A percentile compares a stretch with the other conserved stretches of the same genome.
Conservation (phyloP, 306 rosid species). For the Ormosia emarginata region DNA sequence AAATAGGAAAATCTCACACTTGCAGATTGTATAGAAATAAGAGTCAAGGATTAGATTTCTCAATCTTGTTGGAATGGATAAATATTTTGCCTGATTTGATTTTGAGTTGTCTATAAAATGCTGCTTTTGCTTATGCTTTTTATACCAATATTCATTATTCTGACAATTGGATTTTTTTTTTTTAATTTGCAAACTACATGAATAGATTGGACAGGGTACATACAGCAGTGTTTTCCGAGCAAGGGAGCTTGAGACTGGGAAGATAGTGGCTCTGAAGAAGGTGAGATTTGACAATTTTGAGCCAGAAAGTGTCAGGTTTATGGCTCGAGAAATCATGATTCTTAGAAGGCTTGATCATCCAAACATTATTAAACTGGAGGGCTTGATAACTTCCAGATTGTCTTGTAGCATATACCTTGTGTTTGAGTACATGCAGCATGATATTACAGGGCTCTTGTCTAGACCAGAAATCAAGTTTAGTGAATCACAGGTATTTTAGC, state of each 20-base stretch:
- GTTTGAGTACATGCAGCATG: conserved; percentile 98
- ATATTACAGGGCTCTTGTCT: conserved; percentile 89
- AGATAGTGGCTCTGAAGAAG: conserved; percentile 93
- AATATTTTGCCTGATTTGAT: not conserved
- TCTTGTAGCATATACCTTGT: conserved; percentile 93
- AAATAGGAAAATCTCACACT: not conserved
- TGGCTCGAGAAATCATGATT: conserved; percentile 93
- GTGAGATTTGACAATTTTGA: conserved; percentile 96
- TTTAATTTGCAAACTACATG: not conserved
- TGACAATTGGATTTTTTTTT: not conserved
- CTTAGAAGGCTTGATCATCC: conserved; percentile 97
- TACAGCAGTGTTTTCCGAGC: conserved; percentile 96
- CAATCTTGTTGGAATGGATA: not conserved
- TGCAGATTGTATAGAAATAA: not conserved
- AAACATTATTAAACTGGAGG: conserved; percentile 79
- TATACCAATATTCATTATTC: not conserved
- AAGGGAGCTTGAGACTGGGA: conserved; percentile 77
- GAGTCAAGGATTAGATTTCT: not conserved
- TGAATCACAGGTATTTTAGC: conserved; percentile 78
- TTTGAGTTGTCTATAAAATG: not conserved
- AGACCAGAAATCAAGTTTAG: conserved; percentile 81
- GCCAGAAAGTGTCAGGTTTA: conserved; percentile 95
- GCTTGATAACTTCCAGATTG: conserved; percentile 85
- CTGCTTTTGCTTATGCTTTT: not conserved
- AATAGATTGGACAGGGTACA: conserved; percentile 97